These are phyloP conservation scores for Crithidia expoeki DNA, from an alignment of 208 protist species.

Conservation along the genomic window DNA sequence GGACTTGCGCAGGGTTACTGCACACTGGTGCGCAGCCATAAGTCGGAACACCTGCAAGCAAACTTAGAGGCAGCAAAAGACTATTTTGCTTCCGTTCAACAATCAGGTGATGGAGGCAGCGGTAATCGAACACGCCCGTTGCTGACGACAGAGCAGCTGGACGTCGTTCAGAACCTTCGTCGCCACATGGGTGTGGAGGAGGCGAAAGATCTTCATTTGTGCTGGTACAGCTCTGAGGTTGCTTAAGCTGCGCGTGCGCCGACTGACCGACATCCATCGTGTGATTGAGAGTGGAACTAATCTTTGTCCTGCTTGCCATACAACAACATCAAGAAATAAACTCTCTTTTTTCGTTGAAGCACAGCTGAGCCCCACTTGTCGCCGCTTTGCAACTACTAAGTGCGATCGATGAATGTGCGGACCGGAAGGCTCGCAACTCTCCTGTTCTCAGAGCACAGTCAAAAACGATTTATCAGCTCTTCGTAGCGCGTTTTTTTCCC, in stretches of 20 bases:
- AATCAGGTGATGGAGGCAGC: background rate
- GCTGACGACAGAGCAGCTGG: constrained; percentile 47
- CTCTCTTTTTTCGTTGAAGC: no score
- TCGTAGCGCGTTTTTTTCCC: no score
- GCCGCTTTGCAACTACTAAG: no score
- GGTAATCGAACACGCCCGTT: constrained; percentile 14
- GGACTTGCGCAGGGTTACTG: constrained; percentile 73
- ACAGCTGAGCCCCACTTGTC: no score
- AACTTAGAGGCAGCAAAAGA: constrained; percentile 46
- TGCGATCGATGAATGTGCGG: no score
- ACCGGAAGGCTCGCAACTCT: no score
- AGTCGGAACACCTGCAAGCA: constrained; percentile 38
- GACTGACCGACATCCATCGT: background rate
- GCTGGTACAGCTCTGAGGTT: constrained; percentile 69
- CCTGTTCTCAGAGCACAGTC: no score
- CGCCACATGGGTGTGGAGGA: constrained; percentile 43
- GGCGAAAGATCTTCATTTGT: constrained; percentile 61
- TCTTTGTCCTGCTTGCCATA: no score
- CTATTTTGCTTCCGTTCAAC: constrained; percentile 39
- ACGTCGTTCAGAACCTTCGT: constrained; percentile 47
- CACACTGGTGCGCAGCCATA: constrained; percentile 64
- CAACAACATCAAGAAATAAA: no score
- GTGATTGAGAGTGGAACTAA: no score
- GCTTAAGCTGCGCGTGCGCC: constrained; percentile 33
- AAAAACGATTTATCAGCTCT: no score